Evolutionary conservation across 768 basidiomycete species (phyloP).

Genomic region (Naematelia encephala): DNA sequence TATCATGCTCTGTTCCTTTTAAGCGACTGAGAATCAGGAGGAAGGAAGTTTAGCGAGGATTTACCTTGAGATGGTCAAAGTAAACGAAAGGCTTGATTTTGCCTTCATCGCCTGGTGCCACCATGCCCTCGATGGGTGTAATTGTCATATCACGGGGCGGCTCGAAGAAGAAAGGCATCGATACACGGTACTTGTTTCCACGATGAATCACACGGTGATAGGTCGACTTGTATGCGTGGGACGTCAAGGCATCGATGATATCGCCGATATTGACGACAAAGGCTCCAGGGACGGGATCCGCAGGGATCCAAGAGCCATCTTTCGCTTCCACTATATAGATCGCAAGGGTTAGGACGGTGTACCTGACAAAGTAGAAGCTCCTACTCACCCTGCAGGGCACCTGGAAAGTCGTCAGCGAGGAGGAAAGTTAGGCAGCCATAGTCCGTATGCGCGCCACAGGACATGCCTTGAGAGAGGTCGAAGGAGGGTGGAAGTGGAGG

Average conservation of each 20-base stretch:
- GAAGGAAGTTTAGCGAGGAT: background rate
- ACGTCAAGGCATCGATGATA: slow-evolving; percentile 29
- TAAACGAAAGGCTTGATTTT: background rate
- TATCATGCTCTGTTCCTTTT: background rate
- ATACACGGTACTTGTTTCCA: slow-evolving; percentile 23
- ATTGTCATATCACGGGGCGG: background rate
- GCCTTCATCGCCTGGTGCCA: background rate
- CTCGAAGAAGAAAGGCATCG: slow-evolving; percentile 22
- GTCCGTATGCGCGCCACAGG: slow-evolving; percentile 32
- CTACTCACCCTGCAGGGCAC: slow-evolving; percentile 28
- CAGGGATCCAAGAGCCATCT: slow-evolving; percentile 31
- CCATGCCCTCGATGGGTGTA: background rate
- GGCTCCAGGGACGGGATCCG: slow-evolving; percentile 29
- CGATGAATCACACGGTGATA: slow-evolving; percentile 32
- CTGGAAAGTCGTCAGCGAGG: slow-evolving; percentile 26
- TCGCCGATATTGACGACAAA: slow-evolving; percentile 35
- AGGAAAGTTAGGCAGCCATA: slow-evolving; percentile 34
- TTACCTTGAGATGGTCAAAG: background rate
- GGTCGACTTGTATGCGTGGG: slow-evolving; percentile 30
- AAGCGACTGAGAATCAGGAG: background rate
- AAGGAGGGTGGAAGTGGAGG: slow-evolving; percentile 20
- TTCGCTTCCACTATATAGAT: slow-evolving; percentile 23
- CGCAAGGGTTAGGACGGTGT: too few relatives aligned
- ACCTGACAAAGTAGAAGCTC: too few relatives aligned
- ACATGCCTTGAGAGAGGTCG: slow-evolving; percentile 23